Percentiles rank a stretch among this genome's conserved stretches.
These are phyloP conservation scores for Hanseniaspora vineae DNA, from an alignment of 805 yeast species.

Conservation along the genomic window DNA sequence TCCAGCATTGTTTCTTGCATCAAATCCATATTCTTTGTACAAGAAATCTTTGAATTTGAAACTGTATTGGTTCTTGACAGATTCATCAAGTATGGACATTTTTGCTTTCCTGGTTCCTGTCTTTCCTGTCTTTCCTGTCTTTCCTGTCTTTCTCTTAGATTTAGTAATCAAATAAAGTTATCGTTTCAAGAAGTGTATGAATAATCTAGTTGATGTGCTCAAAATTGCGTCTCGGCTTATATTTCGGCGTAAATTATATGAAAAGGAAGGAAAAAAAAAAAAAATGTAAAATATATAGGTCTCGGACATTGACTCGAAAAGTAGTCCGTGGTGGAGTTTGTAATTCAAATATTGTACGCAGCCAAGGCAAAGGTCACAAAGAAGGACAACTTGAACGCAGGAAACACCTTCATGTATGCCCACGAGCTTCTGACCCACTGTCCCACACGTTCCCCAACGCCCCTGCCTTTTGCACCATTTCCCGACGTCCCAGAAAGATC, in stretches of 20 bases:
- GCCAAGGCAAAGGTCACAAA: neutral
- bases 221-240: neutral
- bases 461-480: too few relatives aligned
- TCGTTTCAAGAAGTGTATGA: too few relatives aligned
- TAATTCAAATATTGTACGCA: neutral
- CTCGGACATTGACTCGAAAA: too few relatives aligned
- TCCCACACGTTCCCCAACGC: neutral
- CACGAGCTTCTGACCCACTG: neutral
- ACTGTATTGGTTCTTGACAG: constrained; percentile 2
- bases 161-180: too few relatives aligned
- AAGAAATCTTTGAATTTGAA: constrained; percentile 5
- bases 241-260: too few relatives aligned
- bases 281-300: too few relatives aligned
- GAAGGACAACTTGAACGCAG: neutral
- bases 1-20: constrained; percentile 2
- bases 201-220: too few relatives aligned
- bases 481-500: too few relatives aligned
- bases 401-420: neutral
- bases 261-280: too few relatives aligned
- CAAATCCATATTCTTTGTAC: constrained; percentile 3
- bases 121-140: neutral
- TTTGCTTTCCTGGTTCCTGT: neutral
- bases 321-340: too few relatives aligned
- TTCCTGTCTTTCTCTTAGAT: too few relatives aligned
- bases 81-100: neutral